Percentiles rank a stretch among this genome's conserved stretches.
phyloP scores from a whole-genome alignment of 208 protist species.

The Leishmania arabica region DNA sequence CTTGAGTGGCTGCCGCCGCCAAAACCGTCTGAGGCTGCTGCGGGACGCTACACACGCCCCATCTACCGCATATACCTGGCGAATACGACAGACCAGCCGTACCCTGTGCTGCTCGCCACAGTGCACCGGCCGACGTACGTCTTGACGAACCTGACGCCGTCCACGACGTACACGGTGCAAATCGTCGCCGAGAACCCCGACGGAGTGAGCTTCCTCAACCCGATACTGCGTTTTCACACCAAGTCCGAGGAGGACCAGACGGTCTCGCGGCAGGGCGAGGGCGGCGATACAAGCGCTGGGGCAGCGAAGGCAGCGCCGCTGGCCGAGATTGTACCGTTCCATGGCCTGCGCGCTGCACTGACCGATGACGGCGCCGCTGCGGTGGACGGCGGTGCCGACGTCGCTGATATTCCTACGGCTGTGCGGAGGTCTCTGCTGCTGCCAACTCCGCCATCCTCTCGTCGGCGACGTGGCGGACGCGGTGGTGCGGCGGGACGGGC shows the following conservation, averaged over 20 bases:
- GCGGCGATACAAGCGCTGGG: background rate
- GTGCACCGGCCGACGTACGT: slow-evolving; percentile 42
- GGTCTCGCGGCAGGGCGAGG: slow-evolving; percentile 42
- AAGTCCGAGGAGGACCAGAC: slow-evolving; percentile 57
- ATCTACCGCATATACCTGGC: slow-evolving; percentile 75
- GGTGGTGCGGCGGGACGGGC: background rate
- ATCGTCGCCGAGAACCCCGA: slow-evolving; percentile 80
- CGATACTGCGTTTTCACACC: slow-evolving; percentile 76
- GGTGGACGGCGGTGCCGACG: slow-evolving; percentile 2
- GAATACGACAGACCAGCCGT: slow-evolving; percentile 36
- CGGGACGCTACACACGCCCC: slow-evolving; percentile 34
- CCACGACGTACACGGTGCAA: slow-evolving; percentile 83
- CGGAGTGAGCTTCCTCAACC: slow-evolving; percentile 87
- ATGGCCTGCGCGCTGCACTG: slow-evolving; percentile 24
- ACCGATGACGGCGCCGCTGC: slow-evolving; percentile 1
- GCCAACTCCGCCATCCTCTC: slow-evolving; percentile 1
- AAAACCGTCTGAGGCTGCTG: slow-evolving; percentile 23
- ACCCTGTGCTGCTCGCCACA: slow-evolving; percentile 41
- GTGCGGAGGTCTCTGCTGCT: background rate
- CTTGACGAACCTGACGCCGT: slow-evolving; percentile 60
- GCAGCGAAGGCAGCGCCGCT: slow-evolving; percentile 2
- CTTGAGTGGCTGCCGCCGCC: slow-evolving; percentile 72
- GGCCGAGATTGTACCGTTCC: slow-evolving; percentile 27
- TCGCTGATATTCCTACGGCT: slow-evolving; percentile 29
- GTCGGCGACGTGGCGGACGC: slow-evolving; percentile 6